A percentile compares a stretch with the other conserved stretches of the same genome.
phyloP scores from a whole-genome alignment of 163 green algal species.

The Prototheca cutis region DNA sequence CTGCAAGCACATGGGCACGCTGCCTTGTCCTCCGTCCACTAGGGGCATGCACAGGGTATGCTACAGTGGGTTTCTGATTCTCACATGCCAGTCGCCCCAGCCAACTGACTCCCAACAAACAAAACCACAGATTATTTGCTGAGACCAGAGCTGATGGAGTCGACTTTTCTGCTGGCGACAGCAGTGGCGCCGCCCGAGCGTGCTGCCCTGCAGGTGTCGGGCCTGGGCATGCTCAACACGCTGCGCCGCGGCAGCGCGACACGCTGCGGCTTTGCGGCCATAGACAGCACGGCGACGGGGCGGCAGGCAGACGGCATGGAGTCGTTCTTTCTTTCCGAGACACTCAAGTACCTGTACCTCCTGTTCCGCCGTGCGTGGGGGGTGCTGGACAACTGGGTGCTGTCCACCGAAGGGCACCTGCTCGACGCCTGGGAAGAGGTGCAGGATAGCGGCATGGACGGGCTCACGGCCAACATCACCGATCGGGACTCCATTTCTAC shows the following conservation, averaged over 20 bases:
- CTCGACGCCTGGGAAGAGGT: conserved; percentile 48
- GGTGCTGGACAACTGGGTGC: conserved; percentile 67
- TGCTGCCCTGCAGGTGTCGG: conserved; percentile 5
- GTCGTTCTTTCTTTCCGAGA: conserved; percentile 80
- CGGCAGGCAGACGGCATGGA: conserved; percentile 59
- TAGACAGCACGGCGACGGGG: conserved; percentile 51
- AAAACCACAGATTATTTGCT: conserved; percentile 82
- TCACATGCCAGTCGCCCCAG: no score
- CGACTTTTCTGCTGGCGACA: conserved; percentile 63
- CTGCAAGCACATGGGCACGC: no score
- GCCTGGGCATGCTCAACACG: not conserved
- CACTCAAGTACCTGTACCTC: conserved; percentile 81
- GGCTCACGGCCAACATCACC: no score
- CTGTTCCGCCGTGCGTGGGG: conserved; percentile 32
- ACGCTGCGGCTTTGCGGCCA: conserved; percentile 58
- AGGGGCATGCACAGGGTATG: no score
- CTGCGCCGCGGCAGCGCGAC: not conserved
- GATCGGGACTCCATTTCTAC: no score
- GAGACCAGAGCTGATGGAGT: conserved; percentile 83
- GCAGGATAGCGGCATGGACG: no score
- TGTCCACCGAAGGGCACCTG: conserved; percentile 82
- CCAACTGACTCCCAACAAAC: no score
- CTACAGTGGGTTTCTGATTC: no score
- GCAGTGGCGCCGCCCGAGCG: conserved; percentile 15
- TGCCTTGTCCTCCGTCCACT: no score